Percentiles rank a stretch among this genome's conserved stretches.
Evolutionary conservation across 345 rosid genomes (phyloP).

Genomic region (Gossypium australe): DNA sequence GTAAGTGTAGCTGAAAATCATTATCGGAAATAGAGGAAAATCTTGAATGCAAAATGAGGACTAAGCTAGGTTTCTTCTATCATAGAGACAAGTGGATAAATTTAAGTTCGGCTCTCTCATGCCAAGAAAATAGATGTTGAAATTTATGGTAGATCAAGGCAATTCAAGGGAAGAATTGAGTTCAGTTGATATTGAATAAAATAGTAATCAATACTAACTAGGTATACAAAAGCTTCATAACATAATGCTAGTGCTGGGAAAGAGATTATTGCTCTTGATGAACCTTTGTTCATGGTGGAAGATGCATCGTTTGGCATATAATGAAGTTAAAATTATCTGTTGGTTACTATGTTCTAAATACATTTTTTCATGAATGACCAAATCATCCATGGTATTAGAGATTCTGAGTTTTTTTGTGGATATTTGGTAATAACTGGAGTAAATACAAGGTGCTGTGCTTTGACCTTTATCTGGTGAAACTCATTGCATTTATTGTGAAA

Average conservation of each 20-base stretch:
- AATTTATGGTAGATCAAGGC: not conserved
- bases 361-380: not conserved
- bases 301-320: not conserved
- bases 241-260: not conserved
- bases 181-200: not conserved
- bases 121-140: conserved; percentile 1
- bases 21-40: not conserved
- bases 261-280: not conserved
- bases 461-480: not conserved
- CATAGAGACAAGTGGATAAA: not conserved
- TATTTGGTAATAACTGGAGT: not conserved
- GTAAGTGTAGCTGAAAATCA: not conserved
- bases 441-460: not conserved
- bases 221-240: not conserved
- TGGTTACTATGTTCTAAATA: not conserved
- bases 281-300: not conserved
- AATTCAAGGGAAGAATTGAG: not conserved
- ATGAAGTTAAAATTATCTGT: not conserved
- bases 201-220: not conserved
- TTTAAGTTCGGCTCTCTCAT: not conserved
- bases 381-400: not conserved
- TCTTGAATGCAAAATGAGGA: not conserved
- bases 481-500: not conserved
- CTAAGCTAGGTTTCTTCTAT: not conserved
- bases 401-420: not conserved